Conservation (phyloP, 495 filamentous ascomycete species). For the Podospora appendiculata region DNA sequence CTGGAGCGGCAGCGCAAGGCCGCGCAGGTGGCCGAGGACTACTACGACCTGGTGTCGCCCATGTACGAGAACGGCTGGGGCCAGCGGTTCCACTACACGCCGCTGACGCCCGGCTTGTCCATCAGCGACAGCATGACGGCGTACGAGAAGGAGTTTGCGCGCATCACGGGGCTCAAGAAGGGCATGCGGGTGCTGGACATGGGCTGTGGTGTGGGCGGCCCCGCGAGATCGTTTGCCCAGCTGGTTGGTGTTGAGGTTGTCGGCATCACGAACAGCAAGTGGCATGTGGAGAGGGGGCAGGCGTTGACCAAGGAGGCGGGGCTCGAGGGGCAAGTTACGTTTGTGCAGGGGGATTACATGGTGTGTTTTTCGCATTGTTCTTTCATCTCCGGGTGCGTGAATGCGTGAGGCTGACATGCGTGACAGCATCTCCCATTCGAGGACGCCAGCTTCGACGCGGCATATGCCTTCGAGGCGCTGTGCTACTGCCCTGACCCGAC, state of each 20-base stretch:
- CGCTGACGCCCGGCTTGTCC: slow-evolving; percentile 8
- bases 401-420: background rate
- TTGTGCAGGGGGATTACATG: slow-evolving; percentile 7
- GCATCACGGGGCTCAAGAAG: slow-evolving; percentile 5
- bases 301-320: slow-evolving; percentile 7
- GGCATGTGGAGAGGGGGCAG: slow-evolving; percentile 12
- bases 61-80: slow-evolving; percentile 1
- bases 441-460: slow-evolving; percentile 14
- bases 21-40: background rate
- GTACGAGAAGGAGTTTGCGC: slow-evolving; percentile 11
- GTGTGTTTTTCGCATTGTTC: background rate
- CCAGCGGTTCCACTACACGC: slow-evolving; percentile 15
- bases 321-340: slow-evolving; percentile 1
- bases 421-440: slow-evolving; percentile 11
- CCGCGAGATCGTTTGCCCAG: slow-evolving; percentile 7
- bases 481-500: slow-evolving; percentile 10
- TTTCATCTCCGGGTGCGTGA: background rate
- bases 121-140: slow-evolving; percentile 10
- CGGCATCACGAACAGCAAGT: slow-evolving; percentile 12
- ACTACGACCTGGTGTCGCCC: background rate
- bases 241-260: slow-evolving; percentile 4
- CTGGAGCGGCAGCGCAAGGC: background rate
- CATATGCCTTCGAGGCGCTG: slow-evolving; percentile 11
- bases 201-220: slow-evolving; percentile 12
- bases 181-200: slow-evolving; percentile 13